Evolutionary conservation across 2,329 filamentous ascomycete species (phyloP).

Genomic region (Sphaerulina musiva): DNA sequence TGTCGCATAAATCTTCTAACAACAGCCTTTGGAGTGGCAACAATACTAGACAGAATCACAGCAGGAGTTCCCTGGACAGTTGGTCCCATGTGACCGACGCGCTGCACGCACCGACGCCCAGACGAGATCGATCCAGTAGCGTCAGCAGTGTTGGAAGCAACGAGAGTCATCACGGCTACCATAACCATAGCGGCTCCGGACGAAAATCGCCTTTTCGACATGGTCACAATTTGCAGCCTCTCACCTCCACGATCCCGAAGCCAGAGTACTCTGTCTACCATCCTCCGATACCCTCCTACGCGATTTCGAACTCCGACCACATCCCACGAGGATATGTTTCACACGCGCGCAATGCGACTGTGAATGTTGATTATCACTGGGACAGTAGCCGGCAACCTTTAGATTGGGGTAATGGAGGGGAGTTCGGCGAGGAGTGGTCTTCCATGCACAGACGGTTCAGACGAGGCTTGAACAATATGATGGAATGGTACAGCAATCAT

Average conservation of each 20-base stretch:
- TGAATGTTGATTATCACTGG: constrained; percentile 89
- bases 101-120: constrained; percentile 33
- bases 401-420: constrained; percentile 80
- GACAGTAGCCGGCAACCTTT: constrained; percentile 76
- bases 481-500: constrained; percentile 68
- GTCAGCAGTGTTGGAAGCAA: constrained; percentile 35
- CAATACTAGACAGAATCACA: constrained; percentile 18
- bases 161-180: constrained; percentile 17
- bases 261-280: constrained; percentile 50
- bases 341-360: constrained; percentile 81
- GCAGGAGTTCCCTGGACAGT: constrained; percentile 25
- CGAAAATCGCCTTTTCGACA: constrained; percentile 27
- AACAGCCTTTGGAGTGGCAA: constrained; percentile 45
- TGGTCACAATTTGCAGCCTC: constrained; percentile 22
- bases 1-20: constrained; percentile 32
- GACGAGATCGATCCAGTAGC: constrained; percentile 46
- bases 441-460: constrained; percentile 89
- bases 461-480: constrained; percentile 66
- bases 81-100: constrained; percentile 27
- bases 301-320: constrained; percentile 68
- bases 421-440: constrained; percentile 90
- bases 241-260: constrained; percentile 28
- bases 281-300: constrained; percentile 73
- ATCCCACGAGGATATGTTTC: constrained; percentile 85
- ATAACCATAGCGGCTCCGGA: constrained; percentile 17